phyloP scores from a whole-genome alignment of 1,139 yeast genomes.

The Candida labiduridarum region DNA sequence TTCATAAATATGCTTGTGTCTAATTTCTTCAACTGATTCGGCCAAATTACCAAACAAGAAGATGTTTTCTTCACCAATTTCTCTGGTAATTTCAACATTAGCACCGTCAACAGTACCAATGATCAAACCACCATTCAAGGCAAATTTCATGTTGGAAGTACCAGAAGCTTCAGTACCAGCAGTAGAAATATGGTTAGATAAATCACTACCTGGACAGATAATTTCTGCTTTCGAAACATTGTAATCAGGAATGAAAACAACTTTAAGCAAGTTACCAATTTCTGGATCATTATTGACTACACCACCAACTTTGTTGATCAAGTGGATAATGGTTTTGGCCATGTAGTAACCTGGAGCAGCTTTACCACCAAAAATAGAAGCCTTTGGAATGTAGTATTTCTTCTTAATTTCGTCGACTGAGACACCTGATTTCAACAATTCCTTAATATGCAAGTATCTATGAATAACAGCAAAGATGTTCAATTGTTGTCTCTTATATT shows the following conservation, averaged over 20 bases:
- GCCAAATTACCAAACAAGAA: slow-evolving; percentile 90
- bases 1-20: slow-evolving; percentile 72
- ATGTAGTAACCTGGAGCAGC: slow-evolving; percentile 97
- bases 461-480: slow-evolving; percentile 87
- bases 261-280: slow-evolving; percentile 76
- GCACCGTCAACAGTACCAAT: slow-evolving; percentile 98
- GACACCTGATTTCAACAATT: slow-evolving; percentile 52
- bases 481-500: slow-evolving; percentile 92
- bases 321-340: slow-evolving; percentile 88
- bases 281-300: slow-evolving; percentile 80
- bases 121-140: slow-evolving; percentile 88
- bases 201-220: slow-evolving; percentile 86
- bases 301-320: slow-evolving; percentile 78
- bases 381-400: slow-evolving; percentile 70
- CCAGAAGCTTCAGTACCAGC: slow-evolving; percentile 98
- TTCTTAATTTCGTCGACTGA: slow-evolving; percentile 59
- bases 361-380: slow-evolving; percentile 87
- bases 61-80: slow-evolving; percentile 90
- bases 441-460: slow-evolving; percentile 77
- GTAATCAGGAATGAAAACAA: slow-evolving; percentile 87
- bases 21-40: slow-evolving; percentile 83
- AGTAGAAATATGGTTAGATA: slow-evolving; percentile 94
- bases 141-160: slow-evolving; percentile 95
- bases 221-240: slow-evolving; percentile 93
- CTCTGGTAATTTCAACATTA: slow-evolving; percentile 91